Evolutionary conservation across 2,329 filamentous ascomycete species (phyloP).

Genomic region (Sphaerulina populicola): DNA sequence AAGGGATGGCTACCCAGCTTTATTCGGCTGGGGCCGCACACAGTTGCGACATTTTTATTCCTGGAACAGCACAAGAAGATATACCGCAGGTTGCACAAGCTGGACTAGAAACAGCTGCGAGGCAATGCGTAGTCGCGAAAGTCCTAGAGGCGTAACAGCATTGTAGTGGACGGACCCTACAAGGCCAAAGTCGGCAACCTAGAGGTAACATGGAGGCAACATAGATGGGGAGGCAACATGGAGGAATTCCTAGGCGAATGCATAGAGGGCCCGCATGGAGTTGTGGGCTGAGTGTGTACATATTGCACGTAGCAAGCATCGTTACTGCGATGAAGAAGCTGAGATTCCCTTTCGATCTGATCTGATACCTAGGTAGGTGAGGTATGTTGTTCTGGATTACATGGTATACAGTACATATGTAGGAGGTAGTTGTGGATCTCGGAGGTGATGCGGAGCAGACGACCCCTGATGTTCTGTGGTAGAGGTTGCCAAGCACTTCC

Average conservation of each 20-base stretch:
- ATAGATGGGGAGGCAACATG: not conserved
- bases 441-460: not conserved
- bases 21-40: conserved; percentile 62
- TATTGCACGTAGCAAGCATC: not conserved
- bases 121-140: not conserved
- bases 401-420: too few relatives aligned
- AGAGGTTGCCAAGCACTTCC: not conserved
- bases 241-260: not conserved
- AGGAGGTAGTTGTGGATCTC: not conserved
- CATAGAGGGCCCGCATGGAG: not conserved
- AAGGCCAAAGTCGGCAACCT: not conserved
- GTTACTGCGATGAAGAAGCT: not conserved
- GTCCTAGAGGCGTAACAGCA: not conserved
- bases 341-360: too few relatives aligned
- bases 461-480: not conserved
- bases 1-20: conserved; percentile 82
- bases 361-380: too few relatives aligned
- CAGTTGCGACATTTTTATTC: conserved; percentile 78
- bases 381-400: too few relatives aligned
- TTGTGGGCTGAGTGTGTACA: not conserved
- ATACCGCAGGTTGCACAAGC: conserved; percentile 46
- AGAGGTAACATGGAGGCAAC: not conserved
- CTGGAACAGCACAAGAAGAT: conserved; percentile 77
- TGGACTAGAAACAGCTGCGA: not conserved
- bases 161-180: not conserved